Conservation (phyloP, 352 stramenopile species). For the Halophytophthora batemanensis region DNA sequence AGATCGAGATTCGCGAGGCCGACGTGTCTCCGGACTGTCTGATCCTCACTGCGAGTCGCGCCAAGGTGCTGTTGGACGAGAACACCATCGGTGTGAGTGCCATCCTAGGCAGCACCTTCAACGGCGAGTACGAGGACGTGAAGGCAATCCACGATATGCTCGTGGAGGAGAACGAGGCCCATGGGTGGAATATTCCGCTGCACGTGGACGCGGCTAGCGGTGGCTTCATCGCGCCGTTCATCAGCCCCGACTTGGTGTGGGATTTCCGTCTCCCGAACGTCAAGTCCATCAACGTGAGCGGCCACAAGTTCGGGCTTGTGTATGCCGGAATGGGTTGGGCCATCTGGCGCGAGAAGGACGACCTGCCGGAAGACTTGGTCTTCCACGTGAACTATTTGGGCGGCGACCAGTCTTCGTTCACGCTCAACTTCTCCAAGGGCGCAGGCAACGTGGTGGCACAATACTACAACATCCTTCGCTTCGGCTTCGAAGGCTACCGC, state of each 20-base stretch:
- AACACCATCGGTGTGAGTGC: conserved; percentile 86
- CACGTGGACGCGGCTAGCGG: conserved; percentile 86
- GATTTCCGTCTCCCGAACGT: conserved; percentile 82
- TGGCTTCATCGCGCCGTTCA: conserved; percentile 86
- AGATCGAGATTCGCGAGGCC: conserved; percentile 78
- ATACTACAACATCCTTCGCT: conserved; percentile 89
- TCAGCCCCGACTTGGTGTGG: conserved; percentile 72
- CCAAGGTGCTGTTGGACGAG: conserved; percentile 66
- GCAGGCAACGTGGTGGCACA: conserved; percentile 75
- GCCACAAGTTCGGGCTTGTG: conserved; percentile 88
- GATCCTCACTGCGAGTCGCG: conserved; percentile 65
- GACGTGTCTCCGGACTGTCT: conserved; percentile 69
- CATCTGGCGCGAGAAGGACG: conserved; percentile 58
- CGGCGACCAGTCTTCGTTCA: conserved; percentile 83
- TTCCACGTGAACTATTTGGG: conserved; percentile 88
- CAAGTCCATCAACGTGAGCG: conserved; percentile 85
- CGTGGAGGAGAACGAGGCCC: conserved; percentile 56
- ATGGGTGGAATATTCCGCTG: conserved; percentile 69
- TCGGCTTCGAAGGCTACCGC: conserved; percentile 78
- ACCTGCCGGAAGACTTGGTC: conserved; percentile 70
- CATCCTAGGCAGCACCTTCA: conserved; percentile 87
- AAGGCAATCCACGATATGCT: conserved; percentile 81
- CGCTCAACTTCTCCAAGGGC: conserved; percentile 88
- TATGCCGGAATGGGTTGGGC: conserved; percentile 88
- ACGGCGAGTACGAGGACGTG: conserved; percentile 87